Evolutionary conservation across 164 flowering plant species (phyloP).

Genomic region (Amborella trichopoda): DNA sequence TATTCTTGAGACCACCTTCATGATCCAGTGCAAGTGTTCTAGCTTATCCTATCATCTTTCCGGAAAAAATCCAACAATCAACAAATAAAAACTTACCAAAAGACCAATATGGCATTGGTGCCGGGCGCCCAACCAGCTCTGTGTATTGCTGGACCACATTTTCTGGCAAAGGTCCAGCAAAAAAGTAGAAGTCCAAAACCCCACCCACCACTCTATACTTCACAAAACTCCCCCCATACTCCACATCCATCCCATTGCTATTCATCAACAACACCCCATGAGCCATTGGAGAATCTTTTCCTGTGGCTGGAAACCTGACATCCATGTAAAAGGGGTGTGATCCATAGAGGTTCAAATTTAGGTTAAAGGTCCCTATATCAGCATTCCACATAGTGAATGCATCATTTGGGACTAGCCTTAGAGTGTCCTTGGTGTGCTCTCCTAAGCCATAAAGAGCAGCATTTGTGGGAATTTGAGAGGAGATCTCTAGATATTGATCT

Average conservation of each 20-base stretch:
- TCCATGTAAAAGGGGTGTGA: slow-evolving; percentile 85
- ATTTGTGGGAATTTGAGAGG: slow-evolving; percentile 39
- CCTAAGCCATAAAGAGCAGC: slow-evolving; percentile 62
- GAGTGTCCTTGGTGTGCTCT: slow-evolving; percentile 66
- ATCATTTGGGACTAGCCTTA: slow-evolving; percentile 29
- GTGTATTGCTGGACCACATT: slow-evolving; percentile 24
- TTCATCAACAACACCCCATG: slow-evolving; percentile 47
- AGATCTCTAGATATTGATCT: slow-evolving; percentile 62
- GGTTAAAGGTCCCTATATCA: slow-evolving; percentile 30
- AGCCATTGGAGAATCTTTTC: slow-evolving; percentile 16
- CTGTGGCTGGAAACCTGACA: slow-evolving; percentile 24
- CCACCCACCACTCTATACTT: slow-evolving; percentile 30
- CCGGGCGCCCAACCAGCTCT: slow-evolving; percentile 23
- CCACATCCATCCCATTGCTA: slow-evolving; percentile 30
- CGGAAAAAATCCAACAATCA: no score
- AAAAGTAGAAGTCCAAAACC: slow-evolving; percentile 25
- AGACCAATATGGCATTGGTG: slow-evolving; percentile 38
- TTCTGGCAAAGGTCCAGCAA: slow-evolving; percentile 22
- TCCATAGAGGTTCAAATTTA: slow-evolving; percentile 60
- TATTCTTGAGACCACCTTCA: not conserved
- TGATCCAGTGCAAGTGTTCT: not conserved
- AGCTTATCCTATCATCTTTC: no score
- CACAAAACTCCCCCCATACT: slow-evolving; percentile 13
- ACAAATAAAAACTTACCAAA: slow-evolving; percentile 17
- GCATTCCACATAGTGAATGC: slow-evolving; percentile 64